Base-by-base conservation (phyloP, 768 basidiomycete genomes). In the Sporobolomyces roseus region DNA sequence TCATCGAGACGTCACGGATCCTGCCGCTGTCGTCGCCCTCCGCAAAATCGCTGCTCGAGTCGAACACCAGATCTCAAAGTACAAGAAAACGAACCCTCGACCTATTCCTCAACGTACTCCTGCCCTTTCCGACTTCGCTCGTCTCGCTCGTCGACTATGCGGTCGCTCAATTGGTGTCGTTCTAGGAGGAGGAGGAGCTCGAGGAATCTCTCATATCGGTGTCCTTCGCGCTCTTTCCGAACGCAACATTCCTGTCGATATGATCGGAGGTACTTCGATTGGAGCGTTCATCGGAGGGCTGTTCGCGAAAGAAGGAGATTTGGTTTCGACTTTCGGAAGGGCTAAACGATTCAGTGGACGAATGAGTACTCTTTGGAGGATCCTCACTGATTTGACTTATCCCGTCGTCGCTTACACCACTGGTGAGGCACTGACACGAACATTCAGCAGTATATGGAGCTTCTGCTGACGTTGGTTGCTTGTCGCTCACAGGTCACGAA, bases 181-280 rank as follows among this genome's bases (percentile, higher is more conserved):
- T 10, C 84, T 99, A 2, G 96, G 96, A 25, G 96, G 96, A 9
- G 96, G 96, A n/a, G 96, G 96, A 23, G 96, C 93, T 21, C 84
- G 96, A 48, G 96, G 88, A n/a, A 81, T 89, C 50, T 84, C 87
- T 0, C 88, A 90, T 77, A 79, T 89, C 51, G 96, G 96, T n/a
- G 84, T 93, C 68, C 84, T 99, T 63, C 87, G 89, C 50, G 94
- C 93, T 3, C 77, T 98, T 70, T 90, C 93, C 74, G 96, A 99
- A 76, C 87, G 85, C 61, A 87, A 89, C 6, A 88, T 98, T 61
- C 96, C 96, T 0, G 88, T 99, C 58, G 96, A 99, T 75, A 88
- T 93, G 73, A 54, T 77, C 62, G 63, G 38, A 21, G 65, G 56
- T 7, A 93, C 91, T 21, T 92, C 90, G 75, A 96, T 97, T 53